Evolutionary conservation across 78 protist species (phyloP).

Genomic region (Tieghemostelium lacteum): DNA sequence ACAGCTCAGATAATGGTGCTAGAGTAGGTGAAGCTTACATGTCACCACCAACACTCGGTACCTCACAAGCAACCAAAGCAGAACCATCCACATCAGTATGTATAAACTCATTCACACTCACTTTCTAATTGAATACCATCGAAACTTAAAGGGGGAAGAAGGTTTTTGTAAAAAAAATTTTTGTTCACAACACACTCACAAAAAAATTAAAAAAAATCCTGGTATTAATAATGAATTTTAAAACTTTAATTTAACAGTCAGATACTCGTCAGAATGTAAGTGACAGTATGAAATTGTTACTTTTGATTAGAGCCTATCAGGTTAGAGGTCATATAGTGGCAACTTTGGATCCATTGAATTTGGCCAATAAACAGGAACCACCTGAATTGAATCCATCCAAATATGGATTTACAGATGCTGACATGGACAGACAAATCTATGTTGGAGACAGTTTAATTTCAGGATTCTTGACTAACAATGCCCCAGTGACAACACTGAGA

Average conservation of each 20-base stretch:
- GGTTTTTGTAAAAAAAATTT: too few species aligned
- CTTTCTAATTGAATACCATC: neutral
- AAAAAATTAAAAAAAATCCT: too few species aligned
- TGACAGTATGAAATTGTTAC: conserved; percentile 63
- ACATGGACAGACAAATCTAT: conserved; percentile 73
- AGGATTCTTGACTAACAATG: conserved; percentile 68
- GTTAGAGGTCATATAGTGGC: conserved; percentile 82
- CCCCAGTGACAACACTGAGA: conserved; percentile 75
- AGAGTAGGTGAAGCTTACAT: conserved; percentile 77
- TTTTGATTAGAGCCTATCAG: conserved; percentile 80
- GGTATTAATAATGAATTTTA: too few species aligned
- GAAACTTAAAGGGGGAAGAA: neutral
- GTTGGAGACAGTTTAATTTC: conserved; percentile 72
- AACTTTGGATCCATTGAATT: conserved; percentile 71
- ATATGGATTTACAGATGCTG: conserved; percentile 84
- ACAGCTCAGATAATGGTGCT: conserved; percentile 37
- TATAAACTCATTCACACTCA: neutral
- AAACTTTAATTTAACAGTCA: too few species aligned
- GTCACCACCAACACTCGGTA: conserved; percentile 74
- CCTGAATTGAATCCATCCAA: conserved; percentile 64
- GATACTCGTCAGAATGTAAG: neutral
- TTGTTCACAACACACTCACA: neutral
- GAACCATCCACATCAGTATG: conserved; percentile 1
- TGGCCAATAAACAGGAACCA: conserved; percentile 42
- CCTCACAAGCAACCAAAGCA: conserved; percentile 22